Conservation (phyloP, 768 basidiomycete species). For the Suillus spraguei region DNA sequence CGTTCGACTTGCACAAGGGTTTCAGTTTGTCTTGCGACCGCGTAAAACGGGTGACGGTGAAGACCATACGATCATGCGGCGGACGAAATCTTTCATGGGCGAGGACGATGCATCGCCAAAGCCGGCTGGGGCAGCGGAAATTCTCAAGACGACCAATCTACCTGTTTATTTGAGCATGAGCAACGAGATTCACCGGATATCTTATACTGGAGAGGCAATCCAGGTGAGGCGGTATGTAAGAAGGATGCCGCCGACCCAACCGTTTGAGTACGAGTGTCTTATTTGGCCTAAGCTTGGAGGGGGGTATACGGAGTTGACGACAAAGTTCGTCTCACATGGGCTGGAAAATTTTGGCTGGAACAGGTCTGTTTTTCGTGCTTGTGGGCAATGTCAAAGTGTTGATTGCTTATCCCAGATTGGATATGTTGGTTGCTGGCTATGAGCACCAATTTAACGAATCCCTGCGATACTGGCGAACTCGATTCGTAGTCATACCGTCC, state of each 20-base stretch:
- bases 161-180: constrained; percentile 93
- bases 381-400: constrained; percentile 6
- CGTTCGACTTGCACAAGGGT: constrained; percentile 89
- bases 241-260: constrained; percentile 60
- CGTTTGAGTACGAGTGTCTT: constrained; percentile 82
- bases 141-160: constrained; percentile 58
- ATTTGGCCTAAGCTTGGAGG: constrained; percentile 93
- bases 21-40: constrained; percentile 82
- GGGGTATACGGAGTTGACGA: constrained; percentile 80
- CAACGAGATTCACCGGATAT: constrained; percentile 93
- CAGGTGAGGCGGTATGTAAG: constrained; percentile 87
- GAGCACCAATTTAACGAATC: constrained; percentile 81
- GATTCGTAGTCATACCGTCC: constrained; percentile 91
- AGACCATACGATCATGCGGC: constrained; percentile 41
- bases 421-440: constrained; percentile 85
- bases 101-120: constrained; percentile 57
- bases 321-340: constrained; percentile 76
- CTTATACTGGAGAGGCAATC: constrained; percentile 89
- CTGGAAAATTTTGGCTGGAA: constrained; percentile 89
- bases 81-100: constrained; percentile 58
- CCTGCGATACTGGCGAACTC: constrained; percentile 90
- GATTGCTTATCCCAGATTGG: constrained; percentile 51
- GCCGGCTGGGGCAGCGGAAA: constrained; percentile 66
- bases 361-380: constrained; percentile 46
- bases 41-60: constrained; percentile 27